Conservation (phyloP, 73 alveolate genomes). For the Symbiodinium pilosum region DNA sequence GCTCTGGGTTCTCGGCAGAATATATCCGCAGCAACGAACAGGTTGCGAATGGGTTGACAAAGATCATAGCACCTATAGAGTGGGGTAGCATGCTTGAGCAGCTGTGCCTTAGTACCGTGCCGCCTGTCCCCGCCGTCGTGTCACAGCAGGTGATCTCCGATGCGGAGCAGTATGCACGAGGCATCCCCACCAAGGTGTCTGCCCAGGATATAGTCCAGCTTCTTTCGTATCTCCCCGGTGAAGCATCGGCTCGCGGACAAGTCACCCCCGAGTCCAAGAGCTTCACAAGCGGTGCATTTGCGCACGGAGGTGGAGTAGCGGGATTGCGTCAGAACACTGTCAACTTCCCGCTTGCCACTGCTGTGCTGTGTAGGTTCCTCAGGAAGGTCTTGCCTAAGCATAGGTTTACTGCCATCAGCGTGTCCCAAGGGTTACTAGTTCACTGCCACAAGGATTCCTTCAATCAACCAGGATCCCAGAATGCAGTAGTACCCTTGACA, state of each 20-base stretch:
- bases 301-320: not conserved
- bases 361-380: too few species aligned
- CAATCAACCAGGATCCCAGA: not conserved
- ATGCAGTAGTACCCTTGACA: not conserved
- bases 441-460: not conserved
- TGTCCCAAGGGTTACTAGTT: not conserved
- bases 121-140: not conserved
- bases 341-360: not conserved
- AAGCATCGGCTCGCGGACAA: too few species aligned
- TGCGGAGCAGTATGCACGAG: not conserved
- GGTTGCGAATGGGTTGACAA: constrained; percentile 3
- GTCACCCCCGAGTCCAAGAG: too few species aligned
- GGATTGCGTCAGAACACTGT: not conserved
- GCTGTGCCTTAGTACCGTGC: not conserved
- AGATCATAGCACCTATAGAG: not conserved
- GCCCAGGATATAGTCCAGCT: not conserved
- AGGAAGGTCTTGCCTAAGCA: not conserved
- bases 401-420: not conserved
- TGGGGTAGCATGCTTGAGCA: not conserved
- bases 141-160: not conserved
- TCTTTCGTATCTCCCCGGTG: not conserved
- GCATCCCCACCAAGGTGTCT: not conserved
- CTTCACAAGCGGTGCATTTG: not conserved
- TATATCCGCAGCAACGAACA: not conserved
- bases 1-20: not conserved